A percentile compares a stretch with the other conserved stretches of the same genome.
Evolutionary conservation across 2,329 filamentous ascomycete species (phyloP).

Genomic region (Colletotrichum sp.): DNA sequence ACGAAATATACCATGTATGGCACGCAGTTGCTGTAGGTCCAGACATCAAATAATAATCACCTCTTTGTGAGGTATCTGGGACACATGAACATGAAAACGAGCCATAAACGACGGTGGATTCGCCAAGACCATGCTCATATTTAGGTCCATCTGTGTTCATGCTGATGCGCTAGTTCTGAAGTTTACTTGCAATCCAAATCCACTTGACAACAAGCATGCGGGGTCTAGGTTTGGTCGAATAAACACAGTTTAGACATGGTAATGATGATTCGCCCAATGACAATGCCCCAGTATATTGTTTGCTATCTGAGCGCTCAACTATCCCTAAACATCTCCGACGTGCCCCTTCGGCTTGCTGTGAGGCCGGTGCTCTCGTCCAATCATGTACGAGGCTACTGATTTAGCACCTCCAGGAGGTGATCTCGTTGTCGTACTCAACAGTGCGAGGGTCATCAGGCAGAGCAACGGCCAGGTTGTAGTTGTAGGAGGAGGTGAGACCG

Average conservation of each 20-base stretch:
- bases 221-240: neutral
- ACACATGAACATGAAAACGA: neutral
- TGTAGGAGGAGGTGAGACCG: conserved; percentile 7
- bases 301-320: neutral
- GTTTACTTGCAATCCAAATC: neutral
- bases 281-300: neutral
- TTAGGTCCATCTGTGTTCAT: neutral
- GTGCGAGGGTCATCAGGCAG: conserved; percentile 5
- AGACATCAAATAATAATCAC: too few species aligned
- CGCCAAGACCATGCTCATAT: neutral
- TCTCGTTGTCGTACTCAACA: conserved; percentile 10
- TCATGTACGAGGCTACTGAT: too few species aligned
- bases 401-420: conserved; percentile 17
- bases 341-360: neutral
- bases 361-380: neutral
- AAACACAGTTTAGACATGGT: neutral
- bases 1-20: neutral
- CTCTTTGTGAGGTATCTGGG: too few species aligned
- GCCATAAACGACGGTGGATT: neutral
- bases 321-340: neutral
- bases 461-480: conserved; percentile 7
- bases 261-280: neutral
- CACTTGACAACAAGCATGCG: neutral
- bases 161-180: neutral
- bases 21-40: neutral